Conservation (phyloP, 768 basidiomycete genomes). For the Auriscalpium vulgare region DNA sequence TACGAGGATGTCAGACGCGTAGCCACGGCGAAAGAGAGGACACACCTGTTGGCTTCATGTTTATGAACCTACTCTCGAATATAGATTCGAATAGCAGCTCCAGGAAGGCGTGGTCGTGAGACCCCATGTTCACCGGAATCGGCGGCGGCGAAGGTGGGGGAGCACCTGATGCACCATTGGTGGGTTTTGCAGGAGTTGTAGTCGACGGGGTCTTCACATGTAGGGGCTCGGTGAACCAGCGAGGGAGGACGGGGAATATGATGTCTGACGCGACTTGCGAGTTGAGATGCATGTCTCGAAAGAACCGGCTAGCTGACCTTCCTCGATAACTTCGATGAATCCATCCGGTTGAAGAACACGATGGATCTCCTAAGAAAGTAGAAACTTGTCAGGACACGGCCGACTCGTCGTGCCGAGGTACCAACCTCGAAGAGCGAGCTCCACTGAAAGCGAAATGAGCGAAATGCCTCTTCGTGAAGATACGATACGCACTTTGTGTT, state of each 20-base stretch:
- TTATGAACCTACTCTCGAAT: constrained; percentile 17
- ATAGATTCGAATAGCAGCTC: constrained; percentile 16
- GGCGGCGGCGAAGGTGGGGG: constrained; percentile 1
- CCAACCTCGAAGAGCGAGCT: constrained; percentile 3
- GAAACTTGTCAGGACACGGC: neutral
- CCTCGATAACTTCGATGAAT: constrained; percentile 63
- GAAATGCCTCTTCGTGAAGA: too few species aligned
- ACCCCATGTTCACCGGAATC: constrained; percentile 2
- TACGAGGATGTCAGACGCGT: neutral
- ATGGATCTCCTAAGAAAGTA: constrained; percentile 49
- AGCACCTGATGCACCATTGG: neutral
- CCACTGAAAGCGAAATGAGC: constrained; percentile 28
- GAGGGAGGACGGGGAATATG: constrained; percentile 66
- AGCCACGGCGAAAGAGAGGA: neutral
- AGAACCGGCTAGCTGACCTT: constrained; percentile 37
- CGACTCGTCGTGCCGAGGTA: neutral
- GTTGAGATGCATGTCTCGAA: neutral
- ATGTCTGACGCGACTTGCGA: constrained; percentile 39
- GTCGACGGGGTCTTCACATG: constrained; percentile 26
- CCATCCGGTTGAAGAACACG: constrained; percentile 66
- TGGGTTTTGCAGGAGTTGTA: neutral
- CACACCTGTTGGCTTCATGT: constrained; percentile 16
- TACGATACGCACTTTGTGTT: constrained; percentile 23
- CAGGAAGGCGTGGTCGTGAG: constrained; percentile 13
- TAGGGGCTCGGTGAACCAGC: constrained; percentile 70